Conservation (phyloP, 352 stramenopile genomes). For the Pythium oligandrum region DNA sequence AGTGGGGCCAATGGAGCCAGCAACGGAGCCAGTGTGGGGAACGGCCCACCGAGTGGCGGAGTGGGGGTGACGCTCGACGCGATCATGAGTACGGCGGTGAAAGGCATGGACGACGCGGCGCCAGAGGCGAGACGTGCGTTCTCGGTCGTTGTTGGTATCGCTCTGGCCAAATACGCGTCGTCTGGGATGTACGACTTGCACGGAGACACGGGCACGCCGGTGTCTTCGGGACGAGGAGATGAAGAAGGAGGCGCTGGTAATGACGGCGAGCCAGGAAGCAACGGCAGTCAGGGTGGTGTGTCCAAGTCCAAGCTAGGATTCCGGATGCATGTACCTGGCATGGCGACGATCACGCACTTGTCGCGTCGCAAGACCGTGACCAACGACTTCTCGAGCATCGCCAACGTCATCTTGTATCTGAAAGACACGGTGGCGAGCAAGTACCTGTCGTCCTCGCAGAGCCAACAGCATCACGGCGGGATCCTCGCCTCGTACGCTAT, state of each 20-base stretch:
- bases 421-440: conserved; percentile 69
- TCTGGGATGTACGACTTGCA: conserved; percentile 45
- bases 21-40: conserved; percentile 3
- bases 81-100: conserved; percentile 63
- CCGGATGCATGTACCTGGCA: conserved; percentile 65
- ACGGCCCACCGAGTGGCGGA: conserved; percentile 2
- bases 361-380: conserved; percentile 54
- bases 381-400: conserved; percentile 69
- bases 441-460: conserved; percentile 31
- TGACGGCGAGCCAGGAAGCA: not conserved
- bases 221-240: not conserved
- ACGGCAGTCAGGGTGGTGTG: conserved; percentile 1
- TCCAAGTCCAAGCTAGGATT: conserved; percentile 64
- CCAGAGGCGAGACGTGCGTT: conserved; percentile 58
- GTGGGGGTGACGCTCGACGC: conserved; percentile 42
- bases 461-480: conserved; percentile 34
- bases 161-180: conserved; percentile 70
- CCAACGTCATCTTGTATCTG: conserved; percentile 69
- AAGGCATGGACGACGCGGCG: conserved; percentile 72
- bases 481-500: conserved; percentile 71
- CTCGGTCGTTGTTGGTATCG: conserved; percentile 65
- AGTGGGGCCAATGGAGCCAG: conserved; percentile 16
- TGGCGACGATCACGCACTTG: conserved; percentile 30
- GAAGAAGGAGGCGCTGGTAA: not conserved
- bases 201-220: not conserved